Base-by-base conservation (phyloP, 192 early-diverging fungal species). In the Coemansia sp. region DNA sequence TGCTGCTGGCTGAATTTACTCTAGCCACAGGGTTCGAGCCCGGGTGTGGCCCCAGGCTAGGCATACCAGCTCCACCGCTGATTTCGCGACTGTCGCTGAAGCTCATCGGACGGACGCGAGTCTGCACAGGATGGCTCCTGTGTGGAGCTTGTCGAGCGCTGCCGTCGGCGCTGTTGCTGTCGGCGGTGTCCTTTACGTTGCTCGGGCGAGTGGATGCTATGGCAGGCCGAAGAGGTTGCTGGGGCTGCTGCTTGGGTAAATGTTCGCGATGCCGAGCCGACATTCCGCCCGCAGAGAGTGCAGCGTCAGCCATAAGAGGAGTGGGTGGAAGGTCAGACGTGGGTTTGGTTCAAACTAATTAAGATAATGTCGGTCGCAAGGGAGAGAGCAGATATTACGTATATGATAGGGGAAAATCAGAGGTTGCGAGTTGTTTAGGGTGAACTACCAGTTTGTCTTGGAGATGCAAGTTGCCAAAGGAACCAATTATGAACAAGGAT, bases 211-310 rank as follows among this genome's bases (percentile, higher is more conserved):
- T 15, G 8, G 49, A 29, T 39, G 64, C 39, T 43, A 59, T 31
- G n/a, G 59, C 43, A 3, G 64, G 59, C 26, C 76, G 58, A 26
- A 79, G 76, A n/a, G 70, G 70, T 57, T 64, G 69, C 45, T 71
- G 74, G 20, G 74, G 74, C 49, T 79, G 76, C 71, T 72, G 76
- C 26, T 71, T 61, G 25, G 76, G 76, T 26, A 79, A 61, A 46
- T 79, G 76, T 60, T 79, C 76, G 26, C 76, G 71, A 26, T 66
- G 76, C 67, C 57, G 70, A 13, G 53, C 56, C 7, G 76, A 59
- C 30, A 66, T 35, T 34, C 69, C 76, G 58, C 76, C 64, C 15
- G 70, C 59, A 15, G 76, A 69, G 53, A 67, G 23, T 25, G 76
- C 70, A 34, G 67, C 72, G 67, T 79, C 76, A 9, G 76, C 70